Evolutionary conservation across 768 basidiomycete genomes (phyloP).

Genomic region (Sporobolomyces pararoseus): DNA sequence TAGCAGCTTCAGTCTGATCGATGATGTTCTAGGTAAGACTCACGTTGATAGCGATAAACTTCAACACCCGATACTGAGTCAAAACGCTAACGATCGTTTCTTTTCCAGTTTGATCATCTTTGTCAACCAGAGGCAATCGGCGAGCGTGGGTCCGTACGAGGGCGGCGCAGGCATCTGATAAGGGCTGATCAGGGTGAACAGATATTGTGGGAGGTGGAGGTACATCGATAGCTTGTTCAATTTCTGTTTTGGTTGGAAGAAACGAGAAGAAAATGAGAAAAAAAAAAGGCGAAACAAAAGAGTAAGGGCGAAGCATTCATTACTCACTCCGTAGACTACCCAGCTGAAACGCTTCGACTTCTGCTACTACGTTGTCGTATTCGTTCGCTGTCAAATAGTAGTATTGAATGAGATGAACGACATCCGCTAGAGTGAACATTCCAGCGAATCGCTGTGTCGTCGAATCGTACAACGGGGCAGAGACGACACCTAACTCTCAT

Average conservation of each 20-base stretch:
- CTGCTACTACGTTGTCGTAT: conserved; percentile 76
- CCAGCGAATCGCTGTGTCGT: conserved; percentile 87
- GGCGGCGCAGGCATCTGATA: conserved; percentile 82
- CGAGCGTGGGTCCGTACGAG: conserved; percentile 94
- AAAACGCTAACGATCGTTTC: conserved; percentile 93
- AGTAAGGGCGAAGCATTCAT: no score
- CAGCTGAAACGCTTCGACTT: conserved; percentile 87
- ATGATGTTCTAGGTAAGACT: no score
- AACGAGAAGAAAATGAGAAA: no score
- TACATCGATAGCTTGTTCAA: conserved; percentile 87
- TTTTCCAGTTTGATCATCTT: conserved; percentile 86
- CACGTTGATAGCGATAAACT: conserved; percentile 97
- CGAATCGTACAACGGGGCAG: conserved; percentile 97
- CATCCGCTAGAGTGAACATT: conserved; percentile 98
- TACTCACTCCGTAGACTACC: conserved; percentile 77
- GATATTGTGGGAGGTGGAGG: conserved; percentile 83
- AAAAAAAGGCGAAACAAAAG: no score
- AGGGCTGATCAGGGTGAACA: conserved; percentile 79
- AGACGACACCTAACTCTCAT: conserved; percentile 73
- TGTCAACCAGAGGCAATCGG: conserved; percentile 85
- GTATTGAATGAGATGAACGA: conserved; percentile 98
- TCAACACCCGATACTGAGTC: conserved; percentile 95
- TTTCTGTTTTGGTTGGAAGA: conserved; percentile 63
- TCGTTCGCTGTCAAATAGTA: conserved; percentile 82
- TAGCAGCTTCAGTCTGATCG: no score